Conservation (phyloP, 1,284 basidiomycete genomes). For the Volvariella surrecta region DNA sequence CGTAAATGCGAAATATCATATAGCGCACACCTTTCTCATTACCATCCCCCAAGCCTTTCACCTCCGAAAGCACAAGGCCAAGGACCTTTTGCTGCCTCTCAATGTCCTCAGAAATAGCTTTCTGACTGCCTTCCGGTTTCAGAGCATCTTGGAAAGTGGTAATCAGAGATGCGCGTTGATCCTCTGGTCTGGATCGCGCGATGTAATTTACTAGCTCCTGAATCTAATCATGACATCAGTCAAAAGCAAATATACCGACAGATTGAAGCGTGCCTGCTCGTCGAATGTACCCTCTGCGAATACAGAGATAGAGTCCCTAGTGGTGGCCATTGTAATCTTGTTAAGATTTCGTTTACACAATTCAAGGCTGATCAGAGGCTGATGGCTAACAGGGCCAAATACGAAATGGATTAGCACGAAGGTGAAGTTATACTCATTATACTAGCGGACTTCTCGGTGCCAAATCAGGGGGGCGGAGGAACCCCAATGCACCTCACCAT, state of each 20-base stretch:
- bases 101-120: conserved; percentile 44
- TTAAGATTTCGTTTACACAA: no score
- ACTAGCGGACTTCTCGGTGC: no score
- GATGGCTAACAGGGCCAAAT: no score
- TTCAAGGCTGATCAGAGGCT: no score
- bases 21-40: conserved; percentile 64
- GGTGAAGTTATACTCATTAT: no score
- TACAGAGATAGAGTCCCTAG: conserved; percentile 72
- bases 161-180: conserved; percentile 54
- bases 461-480: no score
- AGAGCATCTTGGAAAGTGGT: conserved; percentile 62
- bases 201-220: conserved; percentile 76
- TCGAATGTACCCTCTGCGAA: conserved; percentile 85
- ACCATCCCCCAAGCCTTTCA: conserved; percentile 67
- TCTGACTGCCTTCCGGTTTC: conserved; percentile 43
- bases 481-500: no score
- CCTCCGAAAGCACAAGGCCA: conserved; percentile 47
- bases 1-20: background rate
- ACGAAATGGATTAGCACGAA: no score
- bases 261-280: conserved; percentile 54
- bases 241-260: conserved; percentile 8
- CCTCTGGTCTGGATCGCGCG: conserved; percentile 58
- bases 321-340: conserved; percentile 24
- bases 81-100: conserved; percentile 45
- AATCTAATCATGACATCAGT: conserved; percentile 38